Evolutionary conservation across 495 filamentous ascomycete genomes (phyloP), one percentile per base, ranked within the genome.

Genomic region (Saxophila tyrrhenica): DNA sequence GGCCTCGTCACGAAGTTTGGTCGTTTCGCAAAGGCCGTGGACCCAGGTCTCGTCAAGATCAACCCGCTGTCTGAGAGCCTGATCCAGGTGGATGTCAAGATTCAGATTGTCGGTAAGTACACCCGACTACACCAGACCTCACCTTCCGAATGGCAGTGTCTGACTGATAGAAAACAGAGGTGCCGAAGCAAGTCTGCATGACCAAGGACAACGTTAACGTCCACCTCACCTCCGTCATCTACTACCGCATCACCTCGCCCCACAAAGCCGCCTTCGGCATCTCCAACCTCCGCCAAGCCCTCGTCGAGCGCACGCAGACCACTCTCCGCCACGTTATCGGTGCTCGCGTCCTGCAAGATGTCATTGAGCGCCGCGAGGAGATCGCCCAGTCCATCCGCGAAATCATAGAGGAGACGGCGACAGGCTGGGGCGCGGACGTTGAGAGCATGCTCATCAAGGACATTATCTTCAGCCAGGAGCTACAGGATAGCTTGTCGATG

Each of bases 391-490:
- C 82, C 48, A 99, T 95, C 57, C 82, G 88, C 25, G 92, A 96
- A 73, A 97, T 99, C 62, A 96, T 99, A 65, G 92, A 95, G 68
- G 89, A 95, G 58, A 91, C 95, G 3, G 92, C 92, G 17, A 71
- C 78, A 23, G 89, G 87, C 56, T 99, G 92, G 92, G 92, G 92
- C 70, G 89, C 94, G 20, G 79, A 86, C 65, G 92, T 99, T 54
- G 94, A 97, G 76, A 87, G 82, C 63, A 99, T 99, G 94, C 80
- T 99, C 54, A 88, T 99, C 78, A 99, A 99, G 72, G 92, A 99
- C 70, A 94, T 99, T 67, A 87, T 96, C 67, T 99, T 99, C 82
- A 86, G 80, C 76, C 79, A 84, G 64, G 92, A 97, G 55, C 80
- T 99, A 25, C 92, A 99, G 69, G 92, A 96, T 56, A 92, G 86